Conservation (phyloP, 2,329 filamentous ascomycete species). For the Dothistroma pini region DNA sequence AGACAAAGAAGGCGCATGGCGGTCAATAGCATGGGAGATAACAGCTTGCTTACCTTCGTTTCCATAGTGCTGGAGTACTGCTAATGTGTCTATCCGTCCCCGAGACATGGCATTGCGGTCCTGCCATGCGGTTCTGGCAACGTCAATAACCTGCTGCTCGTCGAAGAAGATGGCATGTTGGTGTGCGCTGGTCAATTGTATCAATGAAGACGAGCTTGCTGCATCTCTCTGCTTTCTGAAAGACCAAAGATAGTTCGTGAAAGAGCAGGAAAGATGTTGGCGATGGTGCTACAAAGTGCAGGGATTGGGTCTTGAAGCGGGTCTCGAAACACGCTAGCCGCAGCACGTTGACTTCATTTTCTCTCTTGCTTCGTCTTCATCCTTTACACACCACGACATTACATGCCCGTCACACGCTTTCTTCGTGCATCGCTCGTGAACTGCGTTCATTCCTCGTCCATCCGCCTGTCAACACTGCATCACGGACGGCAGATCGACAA, state of each 20-base stretch:
- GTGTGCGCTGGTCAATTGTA: not conserved
- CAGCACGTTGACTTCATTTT: not conserved
- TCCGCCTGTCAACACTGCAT: not conserved
- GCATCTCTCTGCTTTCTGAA: not conserved
- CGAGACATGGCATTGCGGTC: not conserved
- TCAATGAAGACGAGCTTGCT: not conserved
- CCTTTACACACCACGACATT: not conserved
- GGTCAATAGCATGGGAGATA: not conserved
- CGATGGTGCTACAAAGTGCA: not conserved
- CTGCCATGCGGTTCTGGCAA: not conserved
- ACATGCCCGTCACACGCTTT: not conserved
- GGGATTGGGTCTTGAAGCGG: not conserved
- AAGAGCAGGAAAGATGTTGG: not conserved
- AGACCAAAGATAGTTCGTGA: not conserved
- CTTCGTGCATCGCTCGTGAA: not conserved
- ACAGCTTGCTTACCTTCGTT: not conserved
- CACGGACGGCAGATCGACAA: not conserved
- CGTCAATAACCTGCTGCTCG: not conserved
- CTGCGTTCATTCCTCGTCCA: not conserved
- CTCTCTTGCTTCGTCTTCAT: not conserved
- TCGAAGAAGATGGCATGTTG: not conserved
- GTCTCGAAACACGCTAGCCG: not conserved
- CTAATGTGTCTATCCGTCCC: conserved; percentile 1
- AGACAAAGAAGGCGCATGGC: not conserved
- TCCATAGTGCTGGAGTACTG: not conserved